These are phyloP conservation scores for Eucalyptus polyanthemos DNA, from an alignment of 345 rosid species.

Conservation along the genomic window DNA sequence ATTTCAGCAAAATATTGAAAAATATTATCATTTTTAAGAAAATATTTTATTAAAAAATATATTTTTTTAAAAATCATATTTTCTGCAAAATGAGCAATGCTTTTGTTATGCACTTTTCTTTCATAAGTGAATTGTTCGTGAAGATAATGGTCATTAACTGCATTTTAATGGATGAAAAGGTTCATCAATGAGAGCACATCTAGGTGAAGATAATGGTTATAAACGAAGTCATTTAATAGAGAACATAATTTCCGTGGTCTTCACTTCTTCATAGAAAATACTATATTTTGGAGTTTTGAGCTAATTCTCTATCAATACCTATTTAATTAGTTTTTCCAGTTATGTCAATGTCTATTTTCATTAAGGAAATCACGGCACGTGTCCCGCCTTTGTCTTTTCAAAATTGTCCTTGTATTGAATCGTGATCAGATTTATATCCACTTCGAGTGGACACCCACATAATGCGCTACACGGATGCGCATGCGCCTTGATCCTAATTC, in stretches of 20 bases:
- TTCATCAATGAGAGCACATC: not conserved
- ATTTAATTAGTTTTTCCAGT: not conserved
- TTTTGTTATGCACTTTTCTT: not conserved
- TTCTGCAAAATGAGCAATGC: fast-evolving
- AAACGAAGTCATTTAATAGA: not conserved
- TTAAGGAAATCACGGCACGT: not conserved
- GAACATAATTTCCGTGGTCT: not conserved
- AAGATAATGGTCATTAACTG: not conserved
- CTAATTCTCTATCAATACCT: not conserved
- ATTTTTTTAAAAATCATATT: too few relatives aligned
- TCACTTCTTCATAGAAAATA: not conserved
- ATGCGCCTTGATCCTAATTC: not conserved
- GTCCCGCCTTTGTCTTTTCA: not conserved
- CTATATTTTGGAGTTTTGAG: not conserved
- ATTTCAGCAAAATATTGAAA: fast-evolving
- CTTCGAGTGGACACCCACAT: not conserved
- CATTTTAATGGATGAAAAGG: not conserved
- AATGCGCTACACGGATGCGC: not conserved
- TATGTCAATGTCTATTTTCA: not conserved
- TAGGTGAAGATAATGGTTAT: not conserved
- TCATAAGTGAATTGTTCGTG: not conserved
- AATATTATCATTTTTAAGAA: fast-evolving
- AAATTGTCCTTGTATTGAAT: not conserved
- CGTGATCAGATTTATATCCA: not conserved
- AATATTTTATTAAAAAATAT: fast-evolving